Conservation (phyloP, 2,329 filamentous ascomycete genomes). For the Botrytis sinoallii region DNA sequence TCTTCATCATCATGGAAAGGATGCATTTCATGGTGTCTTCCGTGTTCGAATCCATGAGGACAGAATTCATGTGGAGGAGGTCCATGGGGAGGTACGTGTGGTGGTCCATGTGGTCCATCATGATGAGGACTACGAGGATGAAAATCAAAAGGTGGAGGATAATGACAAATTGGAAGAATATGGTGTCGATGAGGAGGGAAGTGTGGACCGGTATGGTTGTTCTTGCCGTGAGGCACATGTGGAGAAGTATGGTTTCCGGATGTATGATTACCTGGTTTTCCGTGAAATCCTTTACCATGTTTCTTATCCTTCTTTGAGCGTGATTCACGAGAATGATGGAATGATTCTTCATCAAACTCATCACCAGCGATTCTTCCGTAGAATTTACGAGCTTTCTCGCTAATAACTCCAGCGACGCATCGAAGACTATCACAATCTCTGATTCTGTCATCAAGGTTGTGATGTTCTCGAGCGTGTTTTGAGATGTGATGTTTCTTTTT, state of each 20-base stretch:
- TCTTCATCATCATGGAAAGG: slow-evolving; percentile 5
- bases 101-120: slow-evolving; percentile 18
- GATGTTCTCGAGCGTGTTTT: slow-evolving; percentile 36
- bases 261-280: slow-evolving; percentile 20
- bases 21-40: not conserved
- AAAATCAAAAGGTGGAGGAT: slow-evolving; percentile 26
- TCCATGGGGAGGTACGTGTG: slow-evolving; percentile 12
- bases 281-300: not conserved
- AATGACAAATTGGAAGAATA: slow-evolving; percentile 33
- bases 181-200: slow-evolving; percentile 26
- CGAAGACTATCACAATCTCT: slow-evolving; percentile 43
- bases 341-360: slow-evolving; percentile 21
- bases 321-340: slow-evolving; percentile 5
- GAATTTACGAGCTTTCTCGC: slow-evolving; percentile 39
- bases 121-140: slow-evolving; percentile 11
- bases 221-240: slow-evolving; percentile 20
- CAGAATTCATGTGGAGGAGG: slow-evolving; percentile 3
- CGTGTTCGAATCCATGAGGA: slow-evolving; percentile 17
- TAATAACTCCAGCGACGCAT: slow-evolving; percentile 44
- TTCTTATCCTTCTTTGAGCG: slow-evolving; percentile 14
- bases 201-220: slow-evolving; percentile 33
- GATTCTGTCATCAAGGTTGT: slow-evolving; percentile 38
- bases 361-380: slow-evolving; percentile 35
- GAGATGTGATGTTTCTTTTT: slow-evolving; percentile 41
- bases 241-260: slow-evolving; percentile 22